These are phyloP conservation scores for Parmelia sp. DNA, from an alignment of 495 filamentous ascomycete species.

Conservation along the genomic window DNA sequence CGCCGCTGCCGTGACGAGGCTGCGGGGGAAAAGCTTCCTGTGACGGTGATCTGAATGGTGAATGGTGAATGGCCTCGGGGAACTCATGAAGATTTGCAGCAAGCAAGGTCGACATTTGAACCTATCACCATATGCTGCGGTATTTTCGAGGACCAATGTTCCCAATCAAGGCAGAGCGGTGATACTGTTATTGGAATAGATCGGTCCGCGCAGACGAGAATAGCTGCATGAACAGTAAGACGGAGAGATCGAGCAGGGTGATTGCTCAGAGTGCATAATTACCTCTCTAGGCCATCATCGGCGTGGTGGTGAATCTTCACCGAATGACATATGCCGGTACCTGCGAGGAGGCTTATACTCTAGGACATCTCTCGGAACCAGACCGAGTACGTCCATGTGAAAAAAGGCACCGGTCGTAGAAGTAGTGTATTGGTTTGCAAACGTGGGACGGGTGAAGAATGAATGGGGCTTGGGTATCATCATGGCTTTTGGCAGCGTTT, in stretches of 20 bases:
- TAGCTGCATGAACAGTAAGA: background rate
- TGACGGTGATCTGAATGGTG: background rate
- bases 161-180: background rate
- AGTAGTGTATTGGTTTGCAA: background rate
- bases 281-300: background rate
- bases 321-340: constrained; percentile 7
- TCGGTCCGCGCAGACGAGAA: background rate
- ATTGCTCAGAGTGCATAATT: background rate
- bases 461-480: background rate
- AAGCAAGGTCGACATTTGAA: background rate
- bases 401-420: background rate
- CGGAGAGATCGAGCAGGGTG: background rate
- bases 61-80: background rate
- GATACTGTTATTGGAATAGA: background rate
- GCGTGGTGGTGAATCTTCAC: constrained; percentile 1
- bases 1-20: constrained; percentile 10
- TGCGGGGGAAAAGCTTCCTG: background rate
- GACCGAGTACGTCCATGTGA: background rate
- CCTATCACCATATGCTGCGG: background rate
- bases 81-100: background rate
- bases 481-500: background rate
- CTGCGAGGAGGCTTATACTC: too few relatives aligned
- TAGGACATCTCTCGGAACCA: constrained; percentile 7
- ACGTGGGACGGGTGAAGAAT: background rate
- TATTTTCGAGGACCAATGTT: background rate